Evolutionary conservation across 2,329 filamentous ascomycete genomes (phyloP).

Genomic region (Chrysosporium keratinophilum): DNA sequence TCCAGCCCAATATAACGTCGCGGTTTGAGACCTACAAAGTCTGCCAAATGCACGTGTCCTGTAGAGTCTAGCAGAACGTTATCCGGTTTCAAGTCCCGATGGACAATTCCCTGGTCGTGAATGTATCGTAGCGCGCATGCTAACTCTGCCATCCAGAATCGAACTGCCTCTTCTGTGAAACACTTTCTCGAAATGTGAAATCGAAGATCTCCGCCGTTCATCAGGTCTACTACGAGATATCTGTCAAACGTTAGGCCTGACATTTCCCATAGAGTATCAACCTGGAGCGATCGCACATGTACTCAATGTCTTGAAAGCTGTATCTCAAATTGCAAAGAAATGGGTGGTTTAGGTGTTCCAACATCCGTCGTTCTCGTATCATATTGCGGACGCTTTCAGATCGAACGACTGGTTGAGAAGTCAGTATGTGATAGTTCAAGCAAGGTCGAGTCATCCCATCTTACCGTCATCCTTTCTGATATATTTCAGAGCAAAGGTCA

Average conservation of each 20-base stretch:
- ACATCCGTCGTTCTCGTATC: constrained; percentile 91
- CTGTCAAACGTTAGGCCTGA: constrained; percentile 30
- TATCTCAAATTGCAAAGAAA: constrained; percentile 98
- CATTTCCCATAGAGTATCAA: not conserved
- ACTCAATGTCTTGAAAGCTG: constrained; percentile 98
- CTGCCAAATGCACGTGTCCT: constrained; percentile 91
- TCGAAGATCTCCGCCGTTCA: constrained; percentile 92
- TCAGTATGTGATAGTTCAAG: not conserved
- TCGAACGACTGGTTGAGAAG: constrained; percentile 62
- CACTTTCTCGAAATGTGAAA: constrained; percentile 98
- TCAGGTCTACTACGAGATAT: constrained; percentile 91
- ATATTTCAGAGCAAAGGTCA: constrained; percentile 95
- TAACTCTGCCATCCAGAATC: constrained; percentile 93
- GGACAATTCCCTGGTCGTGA: constrained; percentile 76
- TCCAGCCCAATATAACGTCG: not conserved
- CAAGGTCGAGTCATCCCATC: constrained; percentile 23
- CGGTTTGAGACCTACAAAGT: constrained; percentile 61
- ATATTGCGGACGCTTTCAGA: constrained; percentile 98
- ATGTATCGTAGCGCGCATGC: constrained; percentile 84
- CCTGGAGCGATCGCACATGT: constrained; percentile 58
- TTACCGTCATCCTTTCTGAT: constrained; percentile 96
- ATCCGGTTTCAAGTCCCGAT: constrained; percentile 84
- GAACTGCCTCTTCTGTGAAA: constrained; percentile 92
- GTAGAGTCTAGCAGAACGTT: constrained; percentile 81
- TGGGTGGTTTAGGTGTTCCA: constrained; percentile 94